Percentiles rank a stretch among this genome's conserved stretches.
phyloP scores from a whole-genome alignment of 1,139 yeast genomes.

The Meyerozyma elateridarum region DNA sequence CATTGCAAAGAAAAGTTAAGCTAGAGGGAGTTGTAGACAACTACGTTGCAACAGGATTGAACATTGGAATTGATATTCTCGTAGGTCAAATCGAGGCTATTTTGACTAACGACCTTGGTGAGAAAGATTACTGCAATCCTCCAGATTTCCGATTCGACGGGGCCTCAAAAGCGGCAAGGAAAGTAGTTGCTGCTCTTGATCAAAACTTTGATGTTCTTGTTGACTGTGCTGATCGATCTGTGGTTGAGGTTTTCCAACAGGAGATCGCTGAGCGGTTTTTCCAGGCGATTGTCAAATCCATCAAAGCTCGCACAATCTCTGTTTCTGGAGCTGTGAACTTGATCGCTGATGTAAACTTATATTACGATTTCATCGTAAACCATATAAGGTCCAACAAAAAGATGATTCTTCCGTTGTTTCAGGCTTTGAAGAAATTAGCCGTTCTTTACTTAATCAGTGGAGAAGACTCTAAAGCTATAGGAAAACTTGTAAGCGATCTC shows the following conservation, averaged over 20 bases:
- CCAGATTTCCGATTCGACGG: constrained; percentile 29
- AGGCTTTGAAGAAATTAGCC: constrained; percentile 78
- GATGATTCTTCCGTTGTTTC: constrained; percentile 69
- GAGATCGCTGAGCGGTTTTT: constrained; percentile 89
- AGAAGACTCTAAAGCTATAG: constrained; percentile 76
- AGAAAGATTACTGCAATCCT: constrained; percentile 32
- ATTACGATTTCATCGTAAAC: constrained; percentile 62
- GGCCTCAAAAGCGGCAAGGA: constrained; percentile 67
- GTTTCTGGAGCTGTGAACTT: constrained; percentile 79
- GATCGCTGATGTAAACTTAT: constrained; percentile 68
- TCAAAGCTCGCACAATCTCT: constrained; percentile 65
- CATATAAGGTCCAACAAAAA: constrained; percentile 58
- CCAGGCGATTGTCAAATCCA: constrained; percentile 66
- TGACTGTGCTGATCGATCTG: constrained; percentile 83
- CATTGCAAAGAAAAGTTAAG: constrained; percentile 73
- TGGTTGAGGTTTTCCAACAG: constrained; percentile 89
- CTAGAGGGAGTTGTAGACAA: constrained; percentile 81
- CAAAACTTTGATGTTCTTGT: constrained; percentile 72
- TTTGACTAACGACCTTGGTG: constrained; percentile 23
- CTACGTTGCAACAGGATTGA: constrained; percentile 88
- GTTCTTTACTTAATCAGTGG: constrained; percentile 76
- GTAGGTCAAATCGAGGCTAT: constrained; percentile 63
- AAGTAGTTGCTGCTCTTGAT: constrained; percentile 56
- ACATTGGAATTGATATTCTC: constrained; percentile 82
- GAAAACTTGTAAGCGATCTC: constrained; percentile 76